phyloP scores from a whole-genome alignment of 805 yeast genomes.

The Wickerhamomyces rabaulensis region DNA sequence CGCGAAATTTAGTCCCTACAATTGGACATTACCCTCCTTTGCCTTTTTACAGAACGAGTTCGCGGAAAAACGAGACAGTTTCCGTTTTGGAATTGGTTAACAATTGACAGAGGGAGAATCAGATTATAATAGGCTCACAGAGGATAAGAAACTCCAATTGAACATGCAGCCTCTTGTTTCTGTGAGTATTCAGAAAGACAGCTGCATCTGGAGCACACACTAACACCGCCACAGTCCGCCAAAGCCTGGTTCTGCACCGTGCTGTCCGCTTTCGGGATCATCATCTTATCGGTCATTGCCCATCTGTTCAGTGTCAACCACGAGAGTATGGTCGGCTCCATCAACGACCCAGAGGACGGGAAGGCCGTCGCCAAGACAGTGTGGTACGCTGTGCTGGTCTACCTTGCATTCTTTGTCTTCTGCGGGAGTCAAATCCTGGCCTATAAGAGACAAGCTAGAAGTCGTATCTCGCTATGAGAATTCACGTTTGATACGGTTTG shows the following conservation, averaged over 20 bases:
- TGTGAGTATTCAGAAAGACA: too few relatives aligned
- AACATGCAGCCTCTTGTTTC: slow-evolving; percentile 45
- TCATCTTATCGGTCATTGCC: slow-evolving; percentile 81
- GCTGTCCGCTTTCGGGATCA: slow-evolving; percentile 86
- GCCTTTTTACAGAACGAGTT: background rate
- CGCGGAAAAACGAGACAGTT: background rate
- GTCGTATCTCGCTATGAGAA: slow-evolving; percentile 49
- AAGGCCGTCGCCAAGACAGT: slow-evolving; percentile 89
- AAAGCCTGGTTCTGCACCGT: slow-evolving; percentile 96
- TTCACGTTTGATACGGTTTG: too few relatives aligned
- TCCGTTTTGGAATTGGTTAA: too few relatives aligned
- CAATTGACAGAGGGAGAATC: too few relatives aligned
- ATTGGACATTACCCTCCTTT: background rate
- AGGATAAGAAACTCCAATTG: too few relatives aligned
- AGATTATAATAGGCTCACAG: too few relatives aligned
- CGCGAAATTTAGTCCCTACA: background rate
- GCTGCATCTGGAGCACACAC: background rate
- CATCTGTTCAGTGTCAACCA: slow-evolving; percentile 73
- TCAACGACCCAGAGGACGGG: slow-evolving; percentile 88
- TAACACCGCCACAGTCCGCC: slow-evolving; percentile 42
- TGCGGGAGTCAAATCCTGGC: slow-evolving; percentile 82
- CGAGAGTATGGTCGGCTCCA: slow-evolving; percentile 91
- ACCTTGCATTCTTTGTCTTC: slow-evolving; percentile 72
- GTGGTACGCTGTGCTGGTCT: slow-evolving; percentile 83
- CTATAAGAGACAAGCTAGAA: slow-evolving; percentile 47